These are phyloP conservation scores for Fusarium pilosicola DNA, from an alignment of 2,329 filamentous ascomycete species.

Conservation along the genomic window DNA sequence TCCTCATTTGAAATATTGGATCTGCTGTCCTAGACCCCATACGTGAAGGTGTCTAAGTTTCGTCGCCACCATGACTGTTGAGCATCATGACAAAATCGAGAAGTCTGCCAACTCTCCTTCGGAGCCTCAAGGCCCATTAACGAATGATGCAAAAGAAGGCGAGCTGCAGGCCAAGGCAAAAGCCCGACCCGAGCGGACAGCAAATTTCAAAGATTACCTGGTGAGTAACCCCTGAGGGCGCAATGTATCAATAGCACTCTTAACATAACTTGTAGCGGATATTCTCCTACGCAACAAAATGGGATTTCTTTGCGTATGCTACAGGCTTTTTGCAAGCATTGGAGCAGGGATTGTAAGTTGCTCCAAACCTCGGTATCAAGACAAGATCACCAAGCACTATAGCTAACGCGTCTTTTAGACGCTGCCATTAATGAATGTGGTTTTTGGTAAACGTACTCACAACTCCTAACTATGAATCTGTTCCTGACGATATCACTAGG, in stretches of 20 bases:
- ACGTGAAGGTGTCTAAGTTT: not conserved
- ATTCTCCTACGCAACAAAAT: conserved; percentile 64
- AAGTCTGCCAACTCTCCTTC: conserved; percentile 23
- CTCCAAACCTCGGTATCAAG: not conserved
- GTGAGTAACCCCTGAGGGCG: conserved; percentile 16
- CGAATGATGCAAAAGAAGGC: conserved; percentile 36
- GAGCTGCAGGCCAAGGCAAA: conserved; percentile 48
- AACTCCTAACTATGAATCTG: too few species aligned
- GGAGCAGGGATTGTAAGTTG: conserved; percentile 56
- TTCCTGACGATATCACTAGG: conserved; percentile 42
- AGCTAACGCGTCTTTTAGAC: conserved; percentile 46
- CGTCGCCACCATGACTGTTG: conserved; percentile 23
- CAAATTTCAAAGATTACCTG: conserved; percentile 57
- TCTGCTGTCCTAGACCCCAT: not conserved
- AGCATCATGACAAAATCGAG: conserved; percentile 22
- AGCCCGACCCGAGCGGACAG: conserved; percentile 56
- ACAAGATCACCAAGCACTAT: not conserved
- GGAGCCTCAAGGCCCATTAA: not conserved
- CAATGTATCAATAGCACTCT: not conserved
- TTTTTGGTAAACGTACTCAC: conserved; percentile 57
- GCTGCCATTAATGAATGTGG: conserved; percentile 68
- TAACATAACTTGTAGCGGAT: conserved; percentile 51
- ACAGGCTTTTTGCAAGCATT: conserved; percentile 60
- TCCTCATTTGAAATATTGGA: not conserved
- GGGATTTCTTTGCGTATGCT: conserved; percentile 61